Base-by-base conservation (phyloP, 2,329 filamentous ascomycete genomes). In the Amylocarpus encephaloides region DNA sequence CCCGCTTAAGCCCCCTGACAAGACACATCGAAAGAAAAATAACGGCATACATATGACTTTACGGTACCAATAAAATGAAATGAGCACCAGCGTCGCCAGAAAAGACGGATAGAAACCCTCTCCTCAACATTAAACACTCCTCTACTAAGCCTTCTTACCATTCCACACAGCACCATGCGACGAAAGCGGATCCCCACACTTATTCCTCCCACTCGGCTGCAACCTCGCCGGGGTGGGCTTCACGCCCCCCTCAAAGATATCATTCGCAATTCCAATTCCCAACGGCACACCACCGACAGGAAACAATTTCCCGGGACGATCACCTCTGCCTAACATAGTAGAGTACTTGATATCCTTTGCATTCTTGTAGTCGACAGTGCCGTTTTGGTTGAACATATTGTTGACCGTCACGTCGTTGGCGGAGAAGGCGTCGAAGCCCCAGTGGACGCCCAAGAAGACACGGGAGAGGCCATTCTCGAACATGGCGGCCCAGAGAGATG, bases 251-350 rank as follows among this genome's bases (percentile, higher is more conserved):
- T 48, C 19, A 22, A 48, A 48, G 38, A 48, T 42, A 48, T 48
- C 46, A 48, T 48, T 48, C 22, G 46, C 46, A 42, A 48, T 48
- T 15, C 38, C 46, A 42, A 48, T 48, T 5, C 46, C 46, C 38
- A 48, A 35, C 6, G 46, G 46, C 19, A 48, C 46, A 26, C 46
- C 46, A 6, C 46, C 46, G 18, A 48, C 42, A 13, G 46, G 46
- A 36, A 42, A 48, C 15, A 48, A 11, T 26, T 48, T 18, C 5
- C 46, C 38, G 33, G 46, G 46, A 19, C 46, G 35, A 42, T 48
- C 46, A 13, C 36, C 22, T 29, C 46, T 34, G 16, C 19, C 38
- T 18, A 16, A n/a, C 46, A 48, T 16, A 30, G 47, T 19, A 16
- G 43, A 35, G 40, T 49, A 49, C 10, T 38, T 49, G 29, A 49